Evolutionary conservation across 176 grass and related monocot genomes (phyloP).

Genomic region (Sorghum bicolor): DNA sequence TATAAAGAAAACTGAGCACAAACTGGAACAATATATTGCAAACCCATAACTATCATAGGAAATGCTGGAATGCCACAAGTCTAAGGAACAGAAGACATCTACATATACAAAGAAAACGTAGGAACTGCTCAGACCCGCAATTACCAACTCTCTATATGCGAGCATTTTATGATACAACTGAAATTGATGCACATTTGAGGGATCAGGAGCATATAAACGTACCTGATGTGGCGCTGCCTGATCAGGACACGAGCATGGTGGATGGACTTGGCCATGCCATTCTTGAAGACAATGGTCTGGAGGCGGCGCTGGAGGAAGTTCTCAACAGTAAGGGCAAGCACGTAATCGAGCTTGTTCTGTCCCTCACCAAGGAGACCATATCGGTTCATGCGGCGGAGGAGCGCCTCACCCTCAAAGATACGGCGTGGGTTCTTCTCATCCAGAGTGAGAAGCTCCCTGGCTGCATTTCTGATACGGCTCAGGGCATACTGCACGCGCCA

Average conservation of each 20-base stretch:
- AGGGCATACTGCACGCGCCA: constrained; percentile 67
- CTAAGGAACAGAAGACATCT: background rate
- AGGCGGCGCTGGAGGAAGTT: constrained; percentile 61
- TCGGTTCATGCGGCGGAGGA: constrained; percentile 58
- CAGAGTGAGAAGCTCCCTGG: constrained; percentile 58
- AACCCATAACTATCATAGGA: background rate
- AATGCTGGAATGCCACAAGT: background rate
- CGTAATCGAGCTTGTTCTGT: constrained; percentile 71
- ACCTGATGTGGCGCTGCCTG: constrained; percentile 72
- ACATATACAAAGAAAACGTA: background rate
- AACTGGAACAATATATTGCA: background rate
- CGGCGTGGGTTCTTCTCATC: constrained; percentile 63
- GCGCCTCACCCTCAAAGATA: constrained; percentile 68
- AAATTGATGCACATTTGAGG: background rate
- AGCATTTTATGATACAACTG: background rate
- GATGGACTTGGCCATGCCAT: constrained; percentile 70
- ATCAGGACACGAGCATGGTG: constrained; percentile 72
- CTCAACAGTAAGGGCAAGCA: constrained; percentile 68
- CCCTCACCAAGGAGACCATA: constrained; percentile 57
- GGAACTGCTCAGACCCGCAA: background rate
- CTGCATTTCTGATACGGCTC: constrained; percentile 62
- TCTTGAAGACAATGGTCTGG: constrained; percentile 67
- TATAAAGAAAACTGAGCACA: background rate
- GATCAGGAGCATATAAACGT: background rate
- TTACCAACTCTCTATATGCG: background rate